A percentile compares a stretch with the other conserved stretches of the same genome.
Evolutionary conservation across 2,329 filamentous ascomycete species (phyloP).

Genomic region (Penicillium thymicola): DNA sequence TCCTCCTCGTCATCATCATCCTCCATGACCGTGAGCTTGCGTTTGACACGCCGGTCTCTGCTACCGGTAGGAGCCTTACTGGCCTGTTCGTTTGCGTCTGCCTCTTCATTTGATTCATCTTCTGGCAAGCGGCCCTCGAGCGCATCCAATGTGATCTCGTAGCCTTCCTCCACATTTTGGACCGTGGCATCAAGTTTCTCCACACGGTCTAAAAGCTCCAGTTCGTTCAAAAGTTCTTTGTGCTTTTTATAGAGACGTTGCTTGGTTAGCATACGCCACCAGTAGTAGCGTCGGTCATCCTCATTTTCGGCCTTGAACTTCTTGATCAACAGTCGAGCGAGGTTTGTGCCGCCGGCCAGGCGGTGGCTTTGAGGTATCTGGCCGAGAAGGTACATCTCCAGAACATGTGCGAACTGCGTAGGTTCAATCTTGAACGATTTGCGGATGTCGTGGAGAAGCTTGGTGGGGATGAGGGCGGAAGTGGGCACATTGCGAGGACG

Average conservation of each 20-base stretch:
- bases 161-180: constrained; percentile 57
- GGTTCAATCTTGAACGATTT: constrained; percentile 56
- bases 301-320: constrained; percentile 48
- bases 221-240: constrained; percentile 56
- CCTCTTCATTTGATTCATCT: constrained; percentile 11
- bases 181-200: constrained; percentile 60
- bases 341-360: constrained; percentile 47
- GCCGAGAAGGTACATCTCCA: constrained; percentile 61
- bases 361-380: constrained; percentile 52
- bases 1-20: constrained; percentile 28
- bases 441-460: constrained; percentile 50
- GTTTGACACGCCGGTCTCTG: constrained; percentile 18
- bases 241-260: constrained; percentile 61
- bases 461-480: constrained; percentile 52
- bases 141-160: constrained; percentile 51
- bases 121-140: constrained; percentile 19
- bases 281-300: constrained; percentile 60
- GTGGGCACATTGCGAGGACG: constrained; percentile 46
- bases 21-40: constrained; percentile 23
- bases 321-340: constrained; percentile 50
- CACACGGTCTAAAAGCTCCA: constrained; percentile 55
- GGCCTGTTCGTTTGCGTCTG: not conserved
- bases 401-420: constrained; percentile 60
- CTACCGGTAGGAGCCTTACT: constrained; percentile 7
- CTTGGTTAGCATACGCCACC: constrained; percentile 63